Base-by-base conservation (phyloP, 1,284 basidiomycete species). In the Rhodotorula sp. region DNA sequence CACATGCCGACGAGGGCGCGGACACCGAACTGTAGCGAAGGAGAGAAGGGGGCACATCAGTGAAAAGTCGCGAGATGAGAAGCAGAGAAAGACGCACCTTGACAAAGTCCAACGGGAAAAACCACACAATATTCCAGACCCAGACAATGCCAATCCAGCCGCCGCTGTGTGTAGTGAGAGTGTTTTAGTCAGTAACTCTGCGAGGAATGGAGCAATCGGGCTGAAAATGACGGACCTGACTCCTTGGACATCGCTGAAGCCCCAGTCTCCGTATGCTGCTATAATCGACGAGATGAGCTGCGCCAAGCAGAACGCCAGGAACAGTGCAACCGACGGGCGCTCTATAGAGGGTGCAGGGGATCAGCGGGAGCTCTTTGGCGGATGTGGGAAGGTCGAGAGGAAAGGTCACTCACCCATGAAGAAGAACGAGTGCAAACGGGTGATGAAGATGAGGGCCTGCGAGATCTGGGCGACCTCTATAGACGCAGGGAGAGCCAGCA, bases 111-210 rank as follows among this genome's bases (percentile, higher is more conserved):
- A 70, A 48, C 21, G 68, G 69, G 66, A 73, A 71, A 69, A 74
- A 74, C 72, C 72, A 73, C 61, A 78, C 67, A 60, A 79, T 77
- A 71, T 79, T 78, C 73, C 68, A 72, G 68, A 69, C 48, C 65
- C 95, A 98, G 77, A 96, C 87, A 78, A 97, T 94, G 85, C 94
- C 94, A 79, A 97, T 92, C 94, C 94, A 98, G 62, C 90, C 91
- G 82, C 91, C 93, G 73, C 20, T 51, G 39, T 43, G 39, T 43
- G 12, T 43, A 43, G 49, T 23, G 39, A 43, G 39, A 39, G 58
- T 26, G 6, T 3, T 15, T 0, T 14, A 18, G 15, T 16, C 23
- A 46, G 58, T 16, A n/a, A 15, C 46, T 20, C 10, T 18, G 23
- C 15, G 26, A 12, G 23, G 15, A 43, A 43, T 43, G 39, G 39